These are phyloP conservation scores for Juncus inflexus DNA, from an alignment of 176 grass and related monocot genomes.

Conservation along the genomic window DNA sequence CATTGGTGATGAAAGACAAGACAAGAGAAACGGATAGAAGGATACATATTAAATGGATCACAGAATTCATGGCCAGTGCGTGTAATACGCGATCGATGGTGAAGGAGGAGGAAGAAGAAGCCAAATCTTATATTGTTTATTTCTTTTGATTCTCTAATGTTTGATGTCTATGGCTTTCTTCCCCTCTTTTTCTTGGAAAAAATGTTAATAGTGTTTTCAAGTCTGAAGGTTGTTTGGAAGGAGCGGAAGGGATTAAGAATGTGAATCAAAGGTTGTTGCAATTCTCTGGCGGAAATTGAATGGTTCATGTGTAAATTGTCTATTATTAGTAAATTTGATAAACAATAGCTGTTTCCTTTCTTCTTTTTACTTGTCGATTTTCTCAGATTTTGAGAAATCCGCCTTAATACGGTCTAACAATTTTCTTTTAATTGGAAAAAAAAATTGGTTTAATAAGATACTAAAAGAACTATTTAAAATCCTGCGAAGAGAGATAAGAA, in stretches of 20 bases:
- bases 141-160: conserved; percentile 10
- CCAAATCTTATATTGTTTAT: neutral
- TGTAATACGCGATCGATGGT: neutral
- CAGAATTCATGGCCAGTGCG: conserved; percentile 28
- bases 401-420: too few species aligned
- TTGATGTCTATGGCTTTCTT: conserved; percentile 19
- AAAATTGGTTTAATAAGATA: too few species aligned
- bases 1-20: conserved; percentile 5
- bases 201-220: conserved; percentile 1
- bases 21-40: conserved; percentile 23
- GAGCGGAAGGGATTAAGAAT: conserved; percentile 28
- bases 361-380: conserved; percentile 19
- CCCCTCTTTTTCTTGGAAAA: conserved; percentile 20
- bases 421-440: too few species aligned
- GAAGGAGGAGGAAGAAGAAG: conserved; percentile 21
- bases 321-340: conserved; percentile 18
- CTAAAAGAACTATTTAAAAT: too few species aligned
- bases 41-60: conserved; percentile 1
- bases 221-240: conserved; percentile 17
- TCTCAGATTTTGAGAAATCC: neutral
- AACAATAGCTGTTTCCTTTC: neutral
- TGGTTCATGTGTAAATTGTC: neutral
- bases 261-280: conserved; percentile 14
- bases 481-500: too few species aligned
- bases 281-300: conserved; percentile 13